Evolutionary conservation across 768 basidiomycete genomes (phyloP).

Genomic region (Trametes meyenii): DNA sequence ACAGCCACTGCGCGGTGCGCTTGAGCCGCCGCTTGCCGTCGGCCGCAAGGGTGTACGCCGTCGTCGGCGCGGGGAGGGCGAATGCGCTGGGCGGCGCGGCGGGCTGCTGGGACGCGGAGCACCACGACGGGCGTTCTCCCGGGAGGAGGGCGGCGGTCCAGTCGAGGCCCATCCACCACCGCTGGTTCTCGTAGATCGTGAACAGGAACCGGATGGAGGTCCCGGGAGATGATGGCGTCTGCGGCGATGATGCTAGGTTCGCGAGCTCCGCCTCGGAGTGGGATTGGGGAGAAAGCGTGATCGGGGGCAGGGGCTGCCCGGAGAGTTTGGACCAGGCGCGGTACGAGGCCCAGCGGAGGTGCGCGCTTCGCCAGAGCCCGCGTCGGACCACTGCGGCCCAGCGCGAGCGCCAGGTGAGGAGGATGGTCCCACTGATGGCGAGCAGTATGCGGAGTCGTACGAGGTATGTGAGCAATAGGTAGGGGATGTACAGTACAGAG

Average conservation of each 20-base stretch:
- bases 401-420: conserved; percentile 67
- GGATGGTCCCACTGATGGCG: conserved; percentile 57
- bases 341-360: conserved; percentile 67
- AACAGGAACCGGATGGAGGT: conserved; percentile 73
- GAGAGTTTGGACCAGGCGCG: conserved; percentile 52
- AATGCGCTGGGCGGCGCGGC: conserved; percentile 74
- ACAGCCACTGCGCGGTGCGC: conserved; percentile 81
- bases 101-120: conserved; percentile 54
- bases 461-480: conserved; percentile 63
- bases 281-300: conserved; percentile 32
- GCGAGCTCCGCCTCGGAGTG: conserved; percentile 33
- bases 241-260: conserved; percentile 21
- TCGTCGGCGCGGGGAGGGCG: conserved; percentile 62
- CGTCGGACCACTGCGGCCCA: conserved; percentile 61
- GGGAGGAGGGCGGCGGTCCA: conserved; percentile 94
- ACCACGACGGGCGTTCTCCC: conserved; percentile 90
- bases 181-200: conserved; percentile 91
- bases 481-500: conserved; percentile 62
- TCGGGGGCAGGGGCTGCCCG: conserved; percentile 52
- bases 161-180: conserved; percentile 98
- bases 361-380: conserved; percentile 64
- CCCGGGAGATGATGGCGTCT: neutral
- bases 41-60: conserved; percentile 52
- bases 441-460: conserved; percentile 65
- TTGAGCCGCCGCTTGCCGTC: conserved; percentile 48